Percentiles rank a stretch among this genome's conserved stretches.
phyloP scores from a whole-genome alignment of 78 protist species.

The Protostelium mycophagum region DNA sequence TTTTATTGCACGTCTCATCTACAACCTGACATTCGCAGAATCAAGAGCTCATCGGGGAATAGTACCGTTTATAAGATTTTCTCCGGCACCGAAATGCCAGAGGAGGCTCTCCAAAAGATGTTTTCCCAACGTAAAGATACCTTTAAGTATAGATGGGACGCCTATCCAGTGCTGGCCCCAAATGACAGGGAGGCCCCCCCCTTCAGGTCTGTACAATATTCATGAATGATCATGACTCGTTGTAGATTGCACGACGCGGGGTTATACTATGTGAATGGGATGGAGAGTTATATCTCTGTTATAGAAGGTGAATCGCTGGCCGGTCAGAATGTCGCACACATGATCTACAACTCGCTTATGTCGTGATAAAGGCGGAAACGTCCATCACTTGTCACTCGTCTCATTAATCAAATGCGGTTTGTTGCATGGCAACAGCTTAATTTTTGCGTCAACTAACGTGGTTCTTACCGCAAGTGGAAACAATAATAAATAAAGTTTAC shows the following conservation, averaged over 20 bases:
- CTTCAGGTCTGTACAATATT: too few species aligned
- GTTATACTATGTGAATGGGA: background rate
- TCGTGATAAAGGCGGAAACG: too few species aligned
- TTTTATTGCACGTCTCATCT: background rate
- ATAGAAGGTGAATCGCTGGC: background rate
- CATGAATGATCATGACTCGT: too few species aligned
- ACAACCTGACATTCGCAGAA: background rate
- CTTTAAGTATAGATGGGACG: background rate
- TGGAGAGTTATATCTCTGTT: background rate
- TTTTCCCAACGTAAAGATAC: background rate
- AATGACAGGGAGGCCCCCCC: background rate
- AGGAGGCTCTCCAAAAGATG: background rate
- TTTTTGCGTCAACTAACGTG: too few species aligned
- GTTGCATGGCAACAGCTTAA: too few species aligned
- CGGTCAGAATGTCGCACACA: background rate
- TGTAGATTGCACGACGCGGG: background rate
- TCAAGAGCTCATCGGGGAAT: background rate
- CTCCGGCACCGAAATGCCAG: background rate
- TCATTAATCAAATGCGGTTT: too few species aligned
- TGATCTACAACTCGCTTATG: background rate
- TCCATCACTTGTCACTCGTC: too few species aligned
- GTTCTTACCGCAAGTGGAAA: too few species aligned
- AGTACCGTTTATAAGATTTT: background rate
- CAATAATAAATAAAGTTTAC: too few species aligned
- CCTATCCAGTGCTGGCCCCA: background rate